Evolutionary conservation across 169 alveolate species (phyloP).

Genomic region (Perkinsus olseni): DNA sequence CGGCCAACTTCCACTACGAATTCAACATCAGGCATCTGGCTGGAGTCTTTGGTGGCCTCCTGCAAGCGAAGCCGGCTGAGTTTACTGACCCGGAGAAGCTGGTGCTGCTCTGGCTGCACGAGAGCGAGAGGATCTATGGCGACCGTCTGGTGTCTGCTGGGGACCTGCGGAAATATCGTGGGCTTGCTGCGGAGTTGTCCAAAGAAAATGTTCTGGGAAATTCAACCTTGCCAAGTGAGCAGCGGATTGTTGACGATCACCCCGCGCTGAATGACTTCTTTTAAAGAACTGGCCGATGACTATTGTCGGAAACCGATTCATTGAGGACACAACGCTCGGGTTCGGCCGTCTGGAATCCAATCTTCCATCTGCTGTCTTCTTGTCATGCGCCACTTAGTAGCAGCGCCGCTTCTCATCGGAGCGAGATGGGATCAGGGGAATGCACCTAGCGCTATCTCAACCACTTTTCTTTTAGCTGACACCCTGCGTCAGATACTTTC

Average conservation of each 20-base stretch:
- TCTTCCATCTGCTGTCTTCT: no score
- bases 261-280: no score
- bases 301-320: no score
- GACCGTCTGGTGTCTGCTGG: slow-evolving; percentile 76
- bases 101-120: slow-evolving; percentile 87
- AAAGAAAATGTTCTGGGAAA: slow-evolving; percentile 78
- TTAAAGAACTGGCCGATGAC: no score
- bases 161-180: slow-evolving; percentile 71
- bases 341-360: no score
- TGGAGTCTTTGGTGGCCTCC: slow-evolving; percentile 83
- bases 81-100: slow-evolving; percentile 79
- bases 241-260: slow-evolving; percentile 15
- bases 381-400: no score
- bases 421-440: no score
- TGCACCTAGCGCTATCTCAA: no score
- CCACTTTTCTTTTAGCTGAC: no score
- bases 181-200: slow-evolving; percentile 71
- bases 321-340: no score
- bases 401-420: no score
- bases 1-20: slow-evolving; percentile 92
- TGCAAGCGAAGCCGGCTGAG: slow-evolving; percentile 74
- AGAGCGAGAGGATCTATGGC: slow-evolving; percentile 87
- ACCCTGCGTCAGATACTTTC: slow-evolving; percentile 22
- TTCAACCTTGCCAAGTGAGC: slow-evolving; percentile 77
- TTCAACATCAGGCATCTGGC: slow-evolving; percentile 86